phyloP scores from a whole-genome alignment of 257 asterid genomes.

The Solanum arcanum region DNA sequence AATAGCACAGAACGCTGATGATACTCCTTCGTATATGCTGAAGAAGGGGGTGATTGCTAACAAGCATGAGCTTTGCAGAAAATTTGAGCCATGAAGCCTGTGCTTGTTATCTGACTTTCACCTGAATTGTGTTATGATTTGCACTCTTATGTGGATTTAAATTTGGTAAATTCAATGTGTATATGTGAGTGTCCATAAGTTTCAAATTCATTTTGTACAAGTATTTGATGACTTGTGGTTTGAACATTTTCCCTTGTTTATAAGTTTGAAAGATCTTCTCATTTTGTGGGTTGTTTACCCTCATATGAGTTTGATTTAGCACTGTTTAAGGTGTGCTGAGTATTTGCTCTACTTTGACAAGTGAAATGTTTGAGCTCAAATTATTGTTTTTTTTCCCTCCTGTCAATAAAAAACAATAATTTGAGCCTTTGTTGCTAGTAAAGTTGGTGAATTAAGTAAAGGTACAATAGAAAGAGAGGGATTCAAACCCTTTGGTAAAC shows the following conservation, averaged over 20 bases:
- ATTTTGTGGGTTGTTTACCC: neutral
- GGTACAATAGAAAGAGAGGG: neutral
- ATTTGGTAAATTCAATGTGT: neutral
- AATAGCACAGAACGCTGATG: neutral
- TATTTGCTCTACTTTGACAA: neutral
- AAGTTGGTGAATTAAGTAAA: neutral
- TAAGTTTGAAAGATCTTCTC: neutral
- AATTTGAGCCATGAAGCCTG: neutral
- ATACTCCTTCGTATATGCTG: neutral
- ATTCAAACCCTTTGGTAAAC: neutral
- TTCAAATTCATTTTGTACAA: neutral
- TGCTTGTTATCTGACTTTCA: neutral
- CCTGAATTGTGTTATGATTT: neutral
- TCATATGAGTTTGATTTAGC: neutral
- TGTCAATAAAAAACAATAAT: neutral
- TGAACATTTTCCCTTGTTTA: neutral
- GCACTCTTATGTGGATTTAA: neutral
- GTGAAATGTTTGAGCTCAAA: neutral
- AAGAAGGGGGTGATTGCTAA: rapidly evolving
- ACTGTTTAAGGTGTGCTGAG: neutral
- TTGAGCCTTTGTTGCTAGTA: neutral
- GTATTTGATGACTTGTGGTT: neutral
- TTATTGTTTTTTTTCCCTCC: neutral
- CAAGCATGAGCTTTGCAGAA: neutral
- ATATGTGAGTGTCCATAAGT: neutral